Percentiles rank a stretch among this genome's conserved stretches.
phyloP scores from a whole-genome alignment of 345 rosid species.

The Brassica napus region DNA sequence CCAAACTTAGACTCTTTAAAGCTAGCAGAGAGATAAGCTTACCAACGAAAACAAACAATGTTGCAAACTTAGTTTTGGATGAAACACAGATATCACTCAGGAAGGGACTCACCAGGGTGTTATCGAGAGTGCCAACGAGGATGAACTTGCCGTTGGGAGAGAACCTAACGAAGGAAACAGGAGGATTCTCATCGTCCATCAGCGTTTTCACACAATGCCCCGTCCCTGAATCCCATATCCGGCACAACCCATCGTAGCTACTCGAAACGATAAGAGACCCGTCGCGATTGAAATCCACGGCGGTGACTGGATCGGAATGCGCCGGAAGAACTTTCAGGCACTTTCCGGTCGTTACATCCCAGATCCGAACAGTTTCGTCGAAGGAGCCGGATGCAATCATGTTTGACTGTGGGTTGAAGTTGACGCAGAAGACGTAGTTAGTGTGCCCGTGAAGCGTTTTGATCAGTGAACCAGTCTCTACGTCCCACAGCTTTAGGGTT shows the following conservation, averaged over 20 bases:
- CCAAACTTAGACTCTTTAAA: conserved; percentile 1
- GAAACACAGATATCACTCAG: background rate
- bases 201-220: conserved; percentile 90
- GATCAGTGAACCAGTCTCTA: conserved; percentile 59
- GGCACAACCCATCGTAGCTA: conserved; percentile 88
- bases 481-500: conserved; percentile 91
- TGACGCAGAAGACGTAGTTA: conserved; percentile 78
- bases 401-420: conserved; percentile 86
- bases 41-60: background rate
- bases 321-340: conserved; percentile 92
- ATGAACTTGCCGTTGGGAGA: conserved; percentile 93
- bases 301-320: conserved; percentile 92
- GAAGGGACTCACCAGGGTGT: conserved; percentile 59
- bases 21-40: background rate
- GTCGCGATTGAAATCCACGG: conserved; percentile 81
- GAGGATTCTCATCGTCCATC: conserved; percentile 93
- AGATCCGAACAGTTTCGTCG: conserved; percentile 90
- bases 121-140: conserved; percentile 92
- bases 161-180: conserved; percentile 84
- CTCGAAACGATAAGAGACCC: conserved; percentile 88
- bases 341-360: conserved; percentile 89
- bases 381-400: conserved; percentile 94
- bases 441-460: conserved; percentile 82
- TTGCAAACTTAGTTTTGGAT: background rate
- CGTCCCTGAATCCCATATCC: conserved; percentile 89